Conservation (phyloP, 192 early-diverging fungal genomes). For the Linnemannia schmuckeri region DNA sequence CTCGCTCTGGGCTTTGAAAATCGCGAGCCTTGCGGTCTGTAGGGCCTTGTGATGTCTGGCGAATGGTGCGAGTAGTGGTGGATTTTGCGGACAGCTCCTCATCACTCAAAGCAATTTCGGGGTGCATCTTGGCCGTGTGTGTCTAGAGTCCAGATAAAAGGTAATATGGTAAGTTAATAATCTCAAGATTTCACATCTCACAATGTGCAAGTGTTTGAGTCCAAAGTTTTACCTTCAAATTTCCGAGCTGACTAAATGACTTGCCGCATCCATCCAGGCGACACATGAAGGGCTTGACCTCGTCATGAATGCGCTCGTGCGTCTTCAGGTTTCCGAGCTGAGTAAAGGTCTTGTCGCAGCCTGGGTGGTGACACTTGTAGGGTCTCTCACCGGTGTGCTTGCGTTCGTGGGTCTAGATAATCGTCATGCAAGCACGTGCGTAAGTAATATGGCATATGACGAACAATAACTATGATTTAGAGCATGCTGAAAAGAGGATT, state of each 20-base stretch:
- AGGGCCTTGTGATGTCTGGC: background rate
- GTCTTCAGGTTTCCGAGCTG: conserved; percentile 84
- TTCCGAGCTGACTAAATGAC: conserved; percentile 83
- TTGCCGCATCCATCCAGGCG: conserved; percentile 72
- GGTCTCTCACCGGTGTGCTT: conserved; percentile 43
- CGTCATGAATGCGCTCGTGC: conserved; percentile 84
- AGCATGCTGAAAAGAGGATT: background rate
- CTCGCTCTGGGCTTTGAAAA: conserved; percentile 10
- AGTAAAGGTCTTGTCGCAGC: conserved; percentile 80
- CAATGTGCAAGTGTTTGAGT: background rate
- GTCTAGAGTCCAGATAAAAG: conserved; percentile 23
- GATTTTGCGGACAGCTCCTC: conserved; percentile 32
- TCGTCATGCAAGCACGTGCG: background rate
- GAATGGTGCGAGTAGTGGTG: background rate
- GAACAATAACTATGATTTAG: background rate
- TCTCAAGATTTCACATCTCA: background rate
- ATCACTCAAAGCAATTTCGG: conserved; percentile 40
- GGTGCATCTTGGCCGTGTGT: conserved; percentile 55
- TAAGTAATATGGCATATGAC: background rate
- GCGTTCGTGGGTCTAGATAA: conserved; percentile 30
- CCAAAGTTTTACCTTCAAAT: conserved; percentile 60
- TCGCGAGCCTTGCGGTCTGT: background rate
- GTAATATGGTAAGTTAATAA: background rate
- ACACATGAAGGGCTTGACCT: conserved; percentile 84
- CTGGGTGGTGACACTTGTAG: conserved; percentile 67